A percentile compares a stretch with the other conserved stretches of the same genome.
Conservation (phyloP, 805 yeast species). For the Sugiyamaella valdiviana region DNA sequence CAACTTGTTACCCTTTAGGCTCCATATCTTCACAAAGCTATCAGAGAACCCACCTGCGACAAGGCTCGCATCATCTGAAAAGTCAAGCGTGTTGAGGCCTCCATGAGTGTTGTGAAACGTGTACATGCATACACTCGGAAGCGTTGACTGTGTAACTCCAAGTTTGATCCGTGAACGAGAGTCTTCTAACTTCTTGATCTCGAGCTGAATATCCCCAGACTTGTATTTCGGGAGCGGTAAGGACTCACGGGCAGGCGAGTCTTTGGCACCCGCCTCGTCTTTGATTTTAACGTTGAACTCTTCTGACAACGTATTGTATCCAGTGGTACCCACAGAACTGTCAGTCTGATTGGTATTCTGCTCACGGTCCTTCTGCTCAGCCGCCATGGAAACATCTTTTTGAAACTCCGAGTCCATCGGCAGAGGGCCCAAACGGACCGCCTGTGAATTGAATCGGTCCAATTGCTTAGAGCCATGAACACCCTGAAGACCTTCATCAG, state of each 20-base stretch:
- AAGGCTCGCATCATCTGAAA: constrained; percentile 78
- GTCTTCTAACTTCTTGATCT: constrained; percentile 73
- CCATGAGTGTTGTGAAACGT: constrained; percentile 93
- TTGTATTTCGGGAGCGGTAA: constrained; percentile 85
- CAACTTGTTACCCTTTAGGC: constrained; percentile 83
- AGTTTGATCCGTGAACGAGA: constrained; percentile 67
- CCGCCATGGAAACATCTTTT: constrained; percentile 77
- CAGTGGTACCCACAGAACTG: not conserved
- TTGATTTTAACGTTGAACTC: constrained; percentile 57
- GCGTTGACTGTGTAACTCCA: constrained; percentile 62
- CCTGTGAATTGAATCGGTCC: constrained; percentile 59
- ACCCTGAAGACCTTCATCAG: constrained; percentile 34
- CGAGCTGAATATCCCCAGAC: constrained; percentile 70
- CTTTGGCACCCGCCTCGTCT: constrained; percentile 36
- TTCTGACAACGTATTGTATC: constrained; percentile 44
- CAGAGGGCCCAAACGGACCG: constrained; percentile 72
- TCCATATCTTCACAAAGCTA: constrained; percentile 85
- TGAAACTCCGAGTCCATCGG: constrained; percentile 83
- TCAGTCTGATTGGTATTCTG: constrained; percentile 21
- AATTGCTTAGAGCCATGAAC: constrained; percentile 32
- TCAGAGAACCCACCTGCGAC: constrained; percentile 95
- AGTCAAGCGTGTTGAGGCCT: constrained; percentile 78
- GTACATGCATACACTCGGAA: constrained; percentile 96
- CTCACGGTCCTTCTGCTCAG: constrained; percentile 59
- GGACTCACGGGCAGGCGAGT: constrained; percentile 66